A percentile compares a stretch with the other conserved stretches of the same genome.
Evolutionary conservation across 176 grass and related monocot species (phyloP).

Genomic region (Rhynchospora breviuscula): DNA sequence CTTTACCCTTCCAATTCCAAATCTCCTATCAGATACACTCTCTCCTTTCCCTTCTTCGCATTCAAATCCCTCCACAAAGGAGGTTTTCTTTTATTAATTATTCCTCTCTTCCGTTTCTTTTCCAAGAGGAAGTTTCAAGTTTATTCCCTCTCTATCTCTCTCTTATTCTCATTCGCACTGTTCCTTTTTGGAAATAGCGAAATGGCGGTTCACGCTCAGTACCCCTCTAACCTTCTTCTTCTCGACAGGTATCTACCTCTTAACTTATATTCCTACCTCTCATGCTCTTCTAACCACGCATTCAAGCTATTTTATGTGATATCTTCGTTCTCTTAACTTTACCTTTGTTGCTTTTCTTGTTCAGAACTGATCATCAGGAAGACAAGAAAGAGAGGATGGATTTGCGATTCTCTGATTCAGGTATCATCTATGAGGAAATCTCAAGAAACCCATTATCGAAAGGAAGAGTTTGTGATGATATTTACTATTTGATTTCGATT

Average conservation of each 20-base stretch:
- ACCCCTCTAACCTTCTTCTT: conserved; percentile 25
- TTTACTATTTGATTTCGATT: not conserved
- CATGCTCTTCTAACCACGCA: no score
- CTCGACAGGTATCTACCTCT: conserved; percentile 21
- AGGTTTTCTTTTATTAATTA: not conserved
- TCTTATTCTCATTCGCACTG: not conserved
- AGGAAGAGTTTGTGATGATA: not conserved
- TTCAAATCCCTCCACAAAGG: conserved; percentile 2
- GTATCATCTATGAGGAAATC: not conserved
- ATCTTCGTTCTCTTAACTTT: not conserved
- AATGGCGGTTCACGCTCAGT: conserved; percentile 28
- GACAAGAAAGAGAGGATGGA: conserved; percentile 15
- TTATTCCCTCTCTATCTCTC: not conserved
- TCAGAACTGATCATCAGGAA: conserved; percentile 21
- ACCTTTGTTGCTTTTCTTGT: not conserved
- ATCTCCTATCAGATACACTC: not conserved
- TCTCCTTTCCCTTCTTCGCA: not conserved
- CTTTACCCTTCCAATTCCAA: not conserved
- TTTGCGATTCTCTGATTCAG: conserved; percentile 15
- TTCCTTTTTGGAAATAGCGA: conserved; percentile 4
- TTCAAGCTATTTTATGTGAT: not conserved
- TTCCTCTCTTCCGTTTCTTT: not conserved
- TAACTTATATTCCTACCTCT: not conserved
- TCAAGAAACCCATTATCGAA: not conserved
- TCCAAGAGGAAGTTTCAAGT: not conserved